phyloP scores from a whole-genome alignment of 768 basidiomycete species.

The Boletus insuetus region DNA sequence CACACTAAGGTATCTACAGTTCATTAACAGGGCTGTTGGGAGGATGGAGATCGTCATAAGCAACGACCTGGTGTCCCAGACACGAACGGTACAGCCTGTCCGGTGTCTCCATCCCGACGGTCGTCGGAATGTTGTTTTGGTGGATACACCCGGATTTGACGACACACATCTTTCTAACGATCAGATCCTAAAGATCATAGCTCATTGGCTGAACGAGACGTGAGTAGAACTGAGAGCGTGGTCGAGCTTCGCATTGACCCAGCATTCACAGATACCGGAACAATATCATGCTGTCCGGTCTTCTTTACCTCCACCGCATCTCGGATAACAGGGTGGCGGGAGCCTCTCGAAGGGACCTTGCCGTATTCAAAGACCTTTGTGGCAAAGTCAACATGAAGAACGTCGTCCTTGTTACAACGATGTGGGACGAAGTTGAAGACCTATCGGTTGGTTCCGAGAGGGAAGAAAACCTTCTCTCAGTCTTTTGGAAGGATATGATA shows the following conservation, averaged over 20 bases:
- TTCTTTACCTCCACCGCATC: too few relatives aligned
- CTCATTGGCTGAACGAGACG: slow-evolving; percentile 17
- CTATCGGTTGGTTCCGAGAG: too few relatives aligned
- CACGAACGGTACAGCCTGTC: slow-evolving; percentile 3
- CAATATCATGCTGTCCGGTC: too few relatives aligned
- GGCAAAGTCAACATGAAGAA: slow-evolving; percentile 10
- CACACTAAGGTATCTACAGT: not conserved
- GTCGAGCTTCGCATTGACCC: not conserved
- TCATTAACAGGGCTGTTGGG: slow-evolving; percentile 9
- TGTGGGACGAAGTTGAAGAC: not conserved
- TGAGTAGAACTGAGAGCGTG: not conserved
- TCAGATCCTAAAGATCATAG: slow-evolving; percentile 8
- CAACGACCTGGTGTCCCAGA: slow-evolving; percentile 3
- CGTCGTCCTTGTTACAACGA: slow-evolving; percentile 18
- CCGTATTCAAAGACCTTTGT: slow-evolving; percentile 6
- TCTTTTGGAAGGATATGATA: too few relatives aligned
- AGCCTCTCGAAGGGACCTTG: not conserved
- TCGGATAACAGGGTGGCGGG: not conserved
- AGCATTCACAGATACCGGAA: not conserved
- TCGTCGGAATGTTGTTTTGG: slow-evolving; percentile 10
- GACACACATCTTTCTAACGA: slow-evolving; percentile 10
- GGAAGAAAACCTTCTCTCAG: too few relatives aligned
- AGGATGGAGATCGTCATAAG: not conserved
- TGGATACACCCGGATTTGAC: slow-evolving; percentile 20
- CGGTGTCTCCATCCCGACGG: slow-evolving; percentile 15